Evolutionary conservation across 331 rosid species (phyloP).

Genomic region (Malus hybrid): DNA sequence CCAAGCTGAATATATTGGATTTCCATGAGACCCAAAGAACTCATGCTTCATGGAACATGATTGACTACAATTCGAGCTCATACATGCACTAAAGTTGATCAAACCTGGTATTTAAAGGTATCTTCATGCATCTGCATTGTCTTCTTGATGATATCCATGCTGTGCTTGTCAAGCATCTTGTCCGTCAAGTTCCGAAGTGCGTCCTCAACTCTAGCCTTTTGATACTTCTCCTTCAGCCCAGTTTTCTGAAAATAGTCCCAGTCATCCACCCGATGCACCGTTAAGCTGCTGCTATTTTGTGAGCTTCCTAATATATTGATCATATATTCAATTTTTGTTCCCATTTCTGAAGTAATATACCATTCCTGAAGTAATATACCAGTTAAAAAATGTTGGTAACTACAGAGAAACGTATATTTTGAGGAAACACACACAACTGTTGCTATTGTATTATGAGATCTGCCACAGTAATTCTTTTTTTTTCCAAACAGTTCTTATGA

Average conservation of each 20-base stretch:
- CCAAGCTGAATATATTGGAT: too few species aligned
- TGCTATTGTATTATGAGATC: neutral
- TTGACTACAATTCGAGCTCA: neutral
- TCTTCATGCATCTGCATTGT: conserved; percentile 90
- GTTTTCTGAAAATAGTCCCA: conserved; percentile 44
- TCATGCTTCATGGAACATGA: neutral
- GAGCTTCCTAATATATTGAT: conserved; percentile 51
- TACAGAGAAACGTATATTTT: conserved; percentile 4
- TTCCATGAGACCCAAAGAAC: neutral
- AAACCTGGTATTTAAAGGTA: conserved; percentile 77
- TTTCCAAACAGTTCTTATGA: too few species aligned
- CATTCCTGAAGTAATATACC: neutral
- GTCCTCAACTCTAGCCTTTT: conserved; percentile 21
- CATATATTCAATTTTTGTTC: conserved; percentile 66
- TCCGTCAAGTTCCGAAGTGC: conserved; percentile 40
- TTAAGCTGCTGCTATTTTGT: conserved; percentile 33
- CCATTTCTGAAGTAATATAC: conserved; percentile 58
- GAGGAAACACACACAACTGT: neutral
- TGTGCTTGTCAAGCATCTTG: conserved; percentile 49
- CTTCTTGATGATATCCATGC: conserved; percentile 47
- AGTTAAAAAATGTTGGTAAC: neutral
- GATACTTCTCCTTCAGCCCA: conserved; percentile 28
- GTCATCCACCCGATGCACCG: conserved; percentile 49
- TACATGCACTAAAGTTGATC: neutral
- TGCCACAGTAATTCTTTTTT: neutral